phyloP scores from a whole-genome alignment of 23 red algal species.

The Agarophyton chilense region DNA sequence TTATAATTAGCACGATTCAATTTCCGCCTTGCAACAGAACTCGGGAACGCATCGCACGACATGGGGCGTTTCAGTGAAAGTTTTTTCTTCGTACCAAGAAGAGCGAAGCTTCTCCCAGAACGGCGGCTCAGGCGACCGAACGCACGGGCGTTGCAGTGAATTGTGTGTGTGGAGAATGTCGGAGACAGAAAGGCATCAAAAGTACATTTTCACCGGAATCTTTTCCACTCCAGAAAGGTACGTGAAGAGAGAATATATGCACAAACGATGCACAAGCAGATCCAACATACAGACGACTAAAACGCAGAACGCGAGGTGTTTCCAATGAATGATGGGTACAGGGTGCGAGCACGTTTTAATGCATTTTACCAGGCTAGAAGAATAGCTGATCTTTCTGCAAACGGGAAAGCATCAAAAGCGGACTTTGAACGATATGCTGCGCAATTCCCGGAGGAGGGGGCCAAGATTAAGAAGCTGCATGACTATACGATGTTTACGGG shows the following conservation, averaged over 20 bases:
- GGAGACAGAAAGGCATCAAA: neutral
- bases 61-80: no score
- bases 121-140: no score
- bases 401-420: neutral
- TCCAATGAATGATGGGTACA: neutral
- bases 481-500: neutral
- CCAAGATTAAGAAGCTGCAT: constrained; percentile 36
- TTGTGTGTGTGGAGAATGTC: neutral
- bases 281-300: no score
- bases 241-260: neutral
- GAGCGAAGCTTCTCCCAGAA: no score
- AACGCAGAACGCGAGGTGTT: neutral
- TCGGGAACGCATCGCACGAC: no score
- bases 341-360: constrained; percentile 43
- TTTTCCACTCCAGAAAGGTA: constrained; percentile 19
- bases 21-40: no score
- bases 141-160: no score
- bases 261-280: neutral
- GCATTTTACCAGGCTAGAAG: constrained; percentile 15
- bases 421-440: constrained; percentile 25
- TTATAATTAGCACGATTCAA: no score
- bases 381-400: neutral
- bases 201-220: neutral
- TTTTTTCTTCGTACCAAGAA: no score
- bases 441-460: constrained; percentile 37